These are phyloP conservation scores for Hypoxylon rubiginosum DNA, from an alignment of 2,329 filamentous ascomycete genomes.

Conservation along the genomic window DNA sequence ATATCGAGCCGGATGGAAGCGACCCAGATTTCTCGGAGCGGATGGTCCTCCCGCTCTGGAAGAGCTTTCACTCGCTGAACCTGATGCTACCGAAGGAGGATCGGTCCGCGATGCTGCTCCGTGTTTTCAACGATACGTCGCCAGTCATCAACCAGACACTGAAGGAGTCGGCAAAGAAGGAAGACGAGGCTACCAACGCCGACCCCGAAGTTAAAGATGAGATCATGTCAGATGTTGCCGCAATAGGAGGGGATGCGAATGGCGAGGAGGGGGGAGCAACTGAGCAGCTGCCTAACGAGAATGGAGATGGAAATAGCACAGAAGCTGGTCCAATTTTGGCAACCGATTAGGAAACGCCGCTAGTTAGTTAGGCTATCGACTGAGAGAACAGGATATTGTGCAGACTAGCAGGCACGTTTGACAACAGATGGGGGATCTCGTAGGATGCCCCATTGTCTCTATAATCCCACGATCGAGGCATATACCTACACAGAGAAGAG, in stretches of 20 bases:
- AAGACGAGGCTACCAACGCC: conserved; percentile 51
- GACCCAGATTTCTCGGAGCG: conserved; percentile 74
- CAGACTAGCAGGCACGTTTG: background rate
- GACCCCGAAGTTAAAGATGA: conserved; percentile 55
- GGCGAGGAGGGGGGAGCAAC: conserved; percentile 20
- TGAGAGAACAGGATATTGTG: background rate
- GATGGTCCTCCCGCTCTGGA: conserved; percentile 94
- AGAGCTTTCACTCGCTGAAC: conserved; percentile 91
- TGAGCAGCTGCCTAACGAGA: conserved; percentile 11
- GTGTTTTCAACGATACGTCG: conserved; percentile 90
- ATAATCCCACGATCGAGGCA: background rate
- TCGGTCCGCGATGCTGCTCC: conserved; percentile 88
- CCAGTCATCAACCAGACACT: conserved; percentile 80
- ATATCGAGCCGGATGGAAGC: conserved; percentile 80
- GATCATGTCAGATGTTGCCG: conserved; percentile 44
- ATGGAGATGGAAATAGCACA: conserved; percentile 20
- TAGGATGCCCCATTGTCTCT: background rate
- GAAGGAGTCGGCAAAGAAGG: conserved; percentile 62
- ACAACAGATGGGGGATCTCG: background rate
- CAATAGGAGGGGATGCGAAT: conserved; percentile 34
- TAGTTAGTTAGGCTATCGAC: background rate
- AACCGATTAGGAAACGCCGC: conserved; percentile 6
- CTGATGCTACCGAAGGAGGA: conserved; percentile 99
- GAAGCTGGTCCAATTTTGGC: conserved; percentile 18
- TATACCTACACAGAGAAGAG: background rate